Base-by-base conservation (phyloP, 208 protist species). In the Wallacemonas sp. region DNA sequence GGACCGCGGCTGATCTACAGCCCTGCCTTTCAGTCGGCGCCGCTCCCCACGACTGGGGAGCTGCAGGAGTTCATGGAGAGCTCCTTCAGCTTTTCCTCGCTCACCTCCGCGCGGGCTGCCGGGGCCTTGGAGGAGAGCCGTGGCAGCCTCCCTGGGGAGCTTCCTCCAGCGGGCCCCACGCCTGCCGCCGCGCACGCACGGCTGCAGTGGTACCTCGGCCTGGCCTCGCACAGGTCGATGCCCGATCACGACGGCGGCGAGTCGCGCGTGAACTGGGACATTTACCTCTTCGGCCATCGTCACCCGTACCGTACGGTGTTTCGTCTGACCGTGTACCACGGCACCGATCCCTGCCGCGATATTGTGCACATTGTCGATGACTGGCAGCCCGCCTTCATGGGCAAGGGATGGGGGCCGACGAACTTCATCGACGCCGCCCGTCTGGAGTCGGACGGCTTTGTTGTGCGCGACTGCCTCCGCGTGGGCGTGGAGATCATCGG, bases 341-440 rank as follows among this genome's bases (percentile, higher is more conserved):
- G 46, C 28, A 36, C 33, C 22, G 74, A 81, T 48, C 71, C 79
- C 11, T 29, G 48, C 12, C 49, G 61, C 12, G 79, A 84, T 50
- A 61, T 79, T 12, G 52, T 74, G 44, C 79, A 82, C 52, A 39
- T 50, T 2, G 79, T 84, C 32, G 74, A 67, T 20, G 79, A 84
- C 64, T 84, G 79, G 79, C 38, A 54, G 26, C 57, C 66, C 26
- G 65, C 67, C 23, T 84, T 73, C 72, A 72, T 64, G 5, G 79
- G 79, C 18, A 81, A 84, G 46, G 79, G 79, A 23, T 84, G 79
- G 79, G 79, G 79, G 20, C 79, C 79, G 8, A 39, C 78, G 41
- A 67, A 76, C 31, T 81, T 84, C 32, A 81, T 84, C 36, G 52
- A 81, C 29, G 63, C 64, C 36, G 32, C 63, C 39, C 64, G 29